Evolutionary conservation across 179 eudicot genomes (phyloP), one percentile per base, ranked within the genome.

Genomic region (Silene vulgaris): DNA sequence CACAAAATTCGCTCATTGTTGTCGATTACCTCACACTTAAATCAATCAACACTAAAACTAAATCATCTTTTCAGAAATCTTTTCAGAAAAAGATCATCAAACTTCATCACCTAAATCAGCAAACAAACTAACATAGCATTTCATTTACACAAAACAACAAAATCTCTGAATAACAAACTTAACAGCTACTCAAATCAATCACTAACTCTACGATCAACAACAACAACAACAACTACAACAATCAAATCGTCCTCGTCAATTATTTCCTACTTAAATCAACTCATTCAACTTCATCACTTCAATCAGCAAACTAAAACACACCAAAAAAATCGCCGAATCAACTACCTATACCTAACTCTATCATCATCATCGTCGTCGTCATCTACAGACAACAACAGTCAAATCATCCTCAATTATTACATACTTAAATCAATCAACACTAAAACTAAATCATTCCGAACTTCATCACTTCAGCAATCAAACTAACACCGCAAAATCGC

Each of bases 181-280:
- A 35, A 35, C 40, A 35, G 40, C 40, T 35, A 35, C 40, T 40
- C 19, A 26, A 26, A n/a, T 26, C 19, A 50, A 50, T 50, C n/a
- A 50, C n/a, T 50, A 40, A 1, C 60, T 17, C 26, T 23, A 60
- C 35, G 4, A 35, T 28, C 17, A 17, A 16, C 11, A 7, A 63
- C 17, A 17, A 16, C 11, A 7, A 63, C 50, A 8, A 57, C 0
- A 9, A 37, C 40, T 6, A 60, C 17, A 12, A 2, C 9, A 60
- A 59, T 0, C 3, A 43, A 56, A 19, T 71, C 12, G 40, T 6
- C 40, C 8, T 35, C 40, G 5, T 35, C 40, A 8, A 35, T 35
- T 35, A 35, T 5, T 35, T 35, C 8, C 40, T 35, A 59, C 99
- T 98, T 90, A 93, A 85, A 68, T 87, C 93, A 50, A 35, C 40